A percentile compares a stretch with the other conserved stretches of the same genome.
phyloP scores from a whole-genome alignment of 352 stramenopile species.

The Globisporangium nodosum region DNA sequence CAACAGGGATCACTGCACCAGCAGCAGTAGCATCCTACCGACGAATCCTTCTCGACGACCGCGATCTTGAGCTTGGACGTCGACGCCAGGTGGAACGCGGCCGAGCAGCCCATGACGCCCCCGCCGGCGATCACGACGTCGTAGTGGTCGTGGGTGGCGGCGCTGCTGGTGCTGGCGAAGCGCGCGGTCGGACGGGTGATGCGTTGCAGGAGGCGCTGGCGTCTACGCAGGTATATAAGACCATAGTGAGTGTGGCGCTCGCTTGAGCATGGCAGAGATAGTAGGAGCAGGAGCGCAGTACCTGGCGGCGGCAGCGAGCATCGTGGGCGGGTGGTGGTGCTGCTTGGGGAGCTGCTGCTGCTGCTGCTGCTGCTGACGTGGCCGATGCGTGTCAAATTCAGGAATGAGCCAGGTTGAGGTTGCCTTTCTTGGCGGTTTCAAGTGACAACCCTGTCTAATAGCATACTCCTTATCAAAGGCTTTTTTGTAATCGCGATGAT shows the following conservation, averaged over 20 bases:
- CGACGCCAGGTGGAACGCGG: slow-evolving; percentile 74
- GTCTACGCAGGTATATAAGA: neutral
- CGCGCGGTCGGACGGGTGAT: neutral
- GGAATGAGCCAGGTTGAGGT: neutral
- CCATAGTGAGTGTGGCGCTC: neutral
- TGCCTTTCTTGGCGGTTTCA: neutral
- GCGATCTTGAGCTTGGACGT: slow-evolving; percentile 69
- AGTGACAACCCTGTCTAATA: neutral
- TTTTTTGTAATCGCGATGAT: neutral
- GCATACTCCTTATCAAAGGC: neutral
- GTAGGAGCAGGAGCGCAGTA: neutral
- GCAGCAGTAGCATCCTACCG: slow-evolving; percentile 27
- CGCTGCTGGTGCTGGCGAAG: slow-evolving; percentile 1
- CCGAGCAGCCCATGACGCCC: slow-evolving; percentile 84
- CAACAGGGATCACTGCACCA: neutral
- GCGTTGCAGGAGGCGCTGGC: neutral
- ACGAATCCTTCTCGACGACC: slow-evolving; percentile 63
- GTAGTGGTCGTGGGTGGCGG: slow-evolving; percentile 24
- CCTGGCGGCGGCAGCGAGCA: neutral
- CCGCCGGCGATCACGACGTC: slow-evolving; percentile 77
- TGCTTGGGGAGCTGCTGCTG: too few relatives aligned
- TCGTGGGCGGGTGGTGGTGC: too few relatives aligned
- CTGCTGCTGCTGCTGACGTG: neutral
- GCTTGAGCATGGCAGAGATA: too few relatives aligned
- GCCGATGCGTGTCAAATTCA: neutral